Percentiles rank a stretch among this genome's conserved stretches.
Conservation (phyloP, 2,329 filamentous ascomycete genomes). For the Penicillium aurantiogriseum region DNA sequence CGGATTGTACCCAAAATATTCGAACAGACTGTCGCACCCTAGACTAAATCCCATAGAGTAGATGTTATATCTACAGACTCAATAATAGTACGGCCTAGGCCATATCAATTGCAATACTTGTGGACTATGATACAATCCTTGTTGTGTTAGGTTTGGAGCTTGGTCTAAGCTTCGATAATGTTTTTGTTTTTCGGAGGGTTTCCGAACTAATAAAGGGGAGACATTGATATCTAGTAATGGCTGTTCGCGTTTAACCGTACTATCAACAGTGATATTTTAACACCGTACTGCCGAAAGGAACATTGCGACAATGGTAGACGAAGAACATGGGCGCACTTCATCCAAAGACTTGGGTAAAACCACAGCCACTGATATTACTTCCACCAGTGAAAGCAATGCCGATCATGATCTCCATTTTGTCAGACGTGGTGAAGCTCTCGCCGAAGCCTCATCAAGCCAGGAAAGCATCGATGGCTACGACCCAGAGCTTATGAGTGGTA, state of each 20-base stretch:
- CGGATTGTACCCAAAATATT: background rate
- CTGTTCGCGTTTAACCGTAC: background rate
- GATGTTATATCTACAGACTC: background rate
- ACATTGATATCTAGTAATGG: background rate
- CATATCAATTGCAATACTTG: slow-evolving; percentile 9
- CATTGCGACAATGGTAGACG: background rate
- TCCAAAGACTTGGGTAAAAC: slow-evolving; percentile 1
- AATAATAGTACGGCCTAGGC: background rate
- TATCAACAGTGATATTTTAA: background rate
- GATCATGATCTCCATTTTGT: slow-evolving; percentile 20
- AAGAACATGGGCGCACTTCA: background rate
- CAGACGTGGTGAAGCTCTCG: slow-evolving; percentile 18
- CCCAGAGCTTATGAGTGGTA: slow-evolving; percentile 31
- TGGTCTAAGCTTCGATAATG: background rate
- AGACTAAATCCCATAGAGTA: too few species aligned
- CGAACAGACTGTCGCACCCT: background rate
- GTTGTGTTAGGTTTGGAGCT: background rate
- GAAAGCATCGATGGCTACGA: slow-evolving; percentile 31
- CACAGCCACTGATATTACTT: slow-evolving; percentile 2
- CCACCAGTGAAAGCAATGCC: background rate
- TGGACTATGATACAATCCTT: slow-evolving; percentile 9
- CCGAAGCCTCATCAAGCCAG: slow-evolving; percentile 9
- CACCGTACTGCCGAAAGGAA: background rate
- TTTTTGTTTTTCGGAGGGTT: slow-evolving; percentile 1
- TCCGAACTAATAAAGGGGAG: background rate